Evolutionary conservation across 345 rosid species (phyloP), one percentile per base, ranked within the genome.

Genomic region (Passiflora organensis): DNA sequence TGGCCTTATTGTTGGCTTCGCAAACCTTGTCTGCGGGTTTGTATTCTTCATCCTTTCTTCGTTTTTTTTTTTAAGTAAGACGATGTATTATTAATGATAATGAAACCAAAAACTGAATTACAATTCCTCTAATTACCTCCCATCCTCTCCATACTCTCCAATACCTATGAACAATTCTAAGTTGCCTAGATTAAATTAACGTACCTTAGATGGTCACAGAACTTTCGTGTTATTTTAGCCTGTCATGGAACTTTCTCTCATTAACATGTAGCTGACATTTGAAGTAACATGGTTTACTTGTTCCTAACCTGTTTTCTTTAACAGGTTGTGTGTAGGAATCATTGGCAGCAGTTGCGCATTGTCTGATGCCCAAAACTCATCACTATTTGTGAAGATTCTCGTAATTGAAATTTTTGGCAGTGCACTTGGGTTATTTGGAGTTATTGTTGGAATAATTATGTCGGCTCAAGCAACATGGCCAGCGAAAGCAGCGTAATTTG

Each of bases 391-490:
- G 60, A 93, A 93, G 84, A 89, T 93, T 72, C 91, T 93, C 56
- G 99, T 89, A 75, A 93, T 89, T 22, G 97, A 93, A 76, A 93
- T 93, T 65, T 89, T 93, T 43, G 99, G 99, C 41, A 93, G 99
- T 70, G 99, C 99, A 0, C 86, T 93, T 6, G 99, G 99, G 37
- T 72, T 93, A 80, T 93, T 93, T 52, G 99, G 96, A 62, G 97
- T 93, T 71, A 93, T 91, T 51, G 94, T 91, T 13, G 94, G 98
- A 58, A 88, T 91, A 52, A 91, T 91, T 48, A 91, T 91, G 98
- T 91, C 98, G 48, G 91, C 98, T 62, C 98, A 91, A 82, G 98
- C 98, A 42, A 60, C 96, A 38, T 93, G 99, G 96, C 99, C 99
- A 52, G 53, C 91, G 15, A 85, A 76, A 80, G 1, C 51, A 6